Evolutionary conservation across 371 early-diverging fungal species (phyloP).

Genomic region (Rhizoclosmatium hyalinum): DNA sequence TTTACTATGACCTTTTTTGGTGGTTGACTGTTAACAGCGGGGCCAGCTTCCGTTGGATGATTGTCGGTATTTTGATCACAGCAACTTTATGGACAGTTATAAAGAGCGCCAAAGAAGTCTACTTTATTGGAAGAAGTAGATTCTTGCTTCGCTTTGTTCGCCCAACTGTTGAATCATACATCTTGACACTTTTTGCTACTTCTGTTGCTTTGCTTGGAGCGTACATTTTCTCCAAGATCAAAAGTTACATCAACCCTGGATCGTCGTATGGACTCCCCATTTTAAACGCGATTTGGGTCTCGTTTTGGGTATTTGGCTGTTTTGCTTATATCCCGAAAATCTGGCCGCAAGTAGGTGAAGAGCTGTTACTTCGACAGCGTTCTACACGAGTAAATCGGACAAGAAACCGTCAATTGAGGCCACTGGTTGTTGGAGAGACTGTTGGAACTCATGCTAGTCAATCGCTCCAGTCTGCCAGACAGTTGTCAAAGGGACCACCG

Average conservation of each 20-base stretch:
- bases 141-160: conserved; percentile 24
- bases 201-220: conserved; percentile 10
- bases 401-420: conserved; percentile 6
- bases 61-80: conserved; percentile 24
- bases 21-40: conserved; percentile 16
- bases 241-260: conserved; percentile 38
- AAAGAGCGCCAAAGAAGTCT: conserved; percentile 23
- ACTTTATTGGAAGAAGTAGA: background rate
- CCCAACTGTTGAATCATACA: conserved; percentile 39
- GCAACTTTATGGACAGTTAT: conserved; percentile 19
- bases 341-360: conserved; percentile 43
- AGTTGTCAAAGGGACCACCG: conserved; percentile 33
- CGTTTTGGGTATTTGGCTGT: conserved; percentile 25
- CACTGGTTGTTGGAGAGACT: no score
- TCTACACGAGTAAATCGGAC: background rate
- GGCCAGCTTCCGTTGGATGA: conserved; percentile 17
- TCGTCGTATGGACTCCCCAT: conserved; percentile 45
- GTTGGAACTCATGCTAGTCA: no score
- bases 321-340: conserved; percentile 33
- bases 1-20: conserved; percentile 41
- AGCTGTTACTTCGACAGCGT: conserved; percentile 24
- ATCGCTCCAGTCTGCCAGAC: conserved; percentile 3
- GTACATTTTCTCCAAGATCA: conserved; percentile 30
- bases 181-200: conserved; percentile 29
- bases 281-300: conserved; percentile 39